A percentile compares a stretch with the other conserved stretches of the same genome.
Evolutionary conservation across 345 rosid genomes (phyloP).

Genomic region (Ceriops tagal): DNA sequence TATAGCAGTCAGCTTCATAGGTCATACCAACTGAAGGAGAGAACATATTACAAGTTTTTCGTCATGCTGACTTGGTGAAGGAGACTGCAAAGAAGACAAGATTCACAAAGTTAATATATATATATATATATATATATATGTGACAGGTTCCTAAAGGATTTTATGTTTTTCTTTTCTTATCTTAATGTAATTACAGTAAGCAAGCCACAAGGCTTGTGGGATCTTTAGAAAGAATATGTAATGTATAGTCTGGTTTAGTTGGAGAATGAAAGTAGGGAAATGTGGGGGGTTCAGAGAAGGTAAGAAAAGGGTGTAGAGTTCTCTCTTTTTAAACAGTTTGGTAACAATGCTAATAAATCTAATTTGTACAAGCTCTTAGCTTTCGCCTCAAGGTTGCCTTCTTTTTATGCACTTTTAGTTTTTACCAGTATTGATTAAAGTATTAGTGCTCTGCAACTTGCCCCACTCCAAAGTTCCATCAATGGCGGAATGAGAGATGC

Average conservation of each 20-base stretch:
- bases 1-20: conserved; percentile 22
- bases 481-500: conserved; percentile 12
- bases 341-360: conserved; percentile 28
- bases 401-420: conserved; percentile 1
- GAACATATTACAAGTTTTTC: conserved; percentile 19
- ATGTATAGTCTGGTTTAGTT: conserved; percentile 28
- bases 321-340: conserved; percentile 15
- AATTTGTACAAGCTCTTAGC: conserved; percentile 15
- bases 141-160: conserved; percentile 24
- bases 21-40: conserved; percentile 27
- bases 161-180: not conserved
- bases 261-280: conserved; percentile 12
- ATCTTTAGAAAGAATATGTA: conserved; percentile 32
- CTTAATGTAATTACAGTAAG: conserved; percentile 33
- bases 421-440: not conserved
- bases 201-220: conserved; percentile 16
- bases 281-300: conserved; percentile 19
- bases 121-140: not conserved
- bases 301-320: conserved; percentile 21
- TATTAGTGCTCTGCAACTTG: not conserved
- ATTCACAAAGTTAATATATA: conserved; percentile 33
- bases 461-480: conserved; percentile 1
- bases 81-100: conserved; percentile 25
- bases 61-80: conserved; percentile 31
- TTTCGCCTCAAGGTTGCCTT: not conserved